Evolutionary conservation across 768 basidiomycete species (phyloP).

Genomic region (Nidula microcarpa): DNA sequence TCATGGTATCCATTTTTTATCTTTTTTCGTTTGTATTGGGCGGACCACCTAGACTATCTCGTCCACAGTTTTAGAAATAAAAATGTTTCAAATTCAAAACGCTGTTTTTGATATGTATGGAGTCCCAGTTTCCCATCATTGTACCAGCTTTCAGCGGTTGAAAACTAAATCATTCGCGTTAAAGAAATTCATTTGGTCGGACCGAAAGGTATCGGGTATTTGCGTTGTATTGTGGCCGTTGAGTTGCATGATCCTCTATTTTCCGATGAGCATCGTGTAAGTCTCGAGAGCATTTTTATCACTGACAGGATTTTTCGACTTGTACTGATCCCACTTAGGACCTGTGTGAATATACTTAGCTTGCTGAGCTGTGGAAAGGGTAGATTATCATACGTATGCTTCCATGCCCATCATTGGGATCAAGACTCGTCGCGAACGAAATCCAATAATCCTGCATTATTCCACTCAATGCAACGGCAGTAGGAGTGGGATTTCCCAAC

Average conservation of each 20-base stretch:
- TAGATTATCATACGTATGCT: constrained; percentile 2
- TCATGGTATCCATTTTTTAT: too few relatives aligned
- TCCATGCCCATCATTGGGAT: constrained; percentile 14
- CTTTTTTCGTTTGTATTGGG: too few relatives aligned
- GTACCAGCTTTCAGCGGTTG: background rate
- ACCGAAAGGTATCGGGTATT: background rate
- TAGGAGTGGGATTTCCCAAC: constrained; percentile 2
- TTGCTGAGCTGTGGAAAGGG: background rate
- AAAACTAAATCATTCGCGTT: background rate
- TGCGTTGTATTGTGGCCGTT: background rate
- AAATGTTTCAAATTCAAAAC: too few relatives aligned
- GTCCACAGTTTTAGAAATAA: too few relatives aligned
- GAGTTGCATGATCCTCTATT: background rate
- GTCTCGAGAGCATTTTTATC: background rate
- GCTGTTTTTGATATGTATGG: too few relatives aligned
- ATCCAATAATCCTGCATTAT: constrained; percentile 17
- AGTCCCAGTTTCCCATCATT: background rate
- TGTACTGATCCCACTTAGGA: background rate
- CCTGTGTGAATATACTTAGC: background rate
- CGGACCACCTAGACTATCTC: too few relatives aligned
- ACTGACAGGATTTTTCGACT: background rate
- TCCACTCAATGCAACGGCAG: constrained; percentile 5
- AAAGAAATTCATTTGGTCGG: background rate
- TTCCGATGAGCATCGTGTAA: background rate
- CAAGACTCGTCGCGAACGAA: constrained; percentile 10